Conservation (phyloP, 2,329 filamentous ascomycete species). For the Cladophialophora exuberans region DNA sequence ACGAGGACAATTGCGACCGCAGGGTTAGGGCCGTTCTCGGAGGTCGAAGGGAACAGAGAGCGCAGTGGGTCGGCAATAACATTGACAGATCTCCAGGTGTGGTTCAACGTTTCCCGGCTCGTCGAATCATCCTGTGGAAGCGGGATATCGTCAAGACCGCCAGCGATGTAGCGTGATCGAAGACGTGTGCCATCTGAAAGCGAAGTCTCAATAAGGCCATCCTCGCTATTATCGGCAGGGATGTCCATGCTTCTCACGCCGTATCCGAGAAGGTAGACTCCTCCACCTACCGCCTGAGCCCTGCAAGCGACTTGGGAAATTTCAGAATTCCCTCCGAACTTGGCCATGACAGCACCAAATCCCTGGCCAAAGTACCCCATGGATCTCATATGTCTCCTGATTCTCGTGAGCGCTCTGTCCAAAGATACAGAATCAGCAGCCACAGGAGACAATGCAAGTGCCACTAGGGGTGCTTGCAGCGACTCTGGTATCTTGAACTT, state of each 20-base stretch:
- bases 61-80: constrained; percentile 69
- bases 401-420: constrained; percentile 71
- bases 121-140: neutral
- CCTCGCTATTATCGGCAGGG: neutral
- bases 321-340: constrained; percentile 90
- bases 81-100: constrained; percentile 54
- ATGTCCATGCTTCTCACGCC: constrained; percentile 54
- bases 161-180: constrained; percentile 42
- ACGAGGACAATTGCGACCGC: constrained; percentile 62
- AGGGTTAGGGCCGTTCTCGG: constrained; percentile 76
- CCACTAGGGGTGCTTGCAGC: constrained; percentile 66
- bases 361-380: constrained; percentile 86
- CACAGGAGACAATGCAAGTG: constrained; percentile 75
- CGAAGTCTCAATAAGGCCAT: constrained; percentile 34
- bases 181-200: constrained; percentile 44
- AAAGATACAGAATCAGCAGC: constrained; percentile 58
- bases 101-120: neutral
- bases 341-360: constrained; percentile 86
- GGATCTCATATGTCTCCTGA: constrained; percentile 79
- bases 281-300: constrained; percentile 86
- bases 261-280: constrained; percentile 82
- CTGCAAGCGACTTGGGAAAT: constrained; percentile 90
- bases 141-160: constrained; percentile 43
- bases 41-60: constrained; percentile 68
- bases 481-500: constrained; percentile 70